Evolutionary conservation across 768 basidiomycete species (phyloP).

Genomic region (Coprinopsis sp.): DNA sequence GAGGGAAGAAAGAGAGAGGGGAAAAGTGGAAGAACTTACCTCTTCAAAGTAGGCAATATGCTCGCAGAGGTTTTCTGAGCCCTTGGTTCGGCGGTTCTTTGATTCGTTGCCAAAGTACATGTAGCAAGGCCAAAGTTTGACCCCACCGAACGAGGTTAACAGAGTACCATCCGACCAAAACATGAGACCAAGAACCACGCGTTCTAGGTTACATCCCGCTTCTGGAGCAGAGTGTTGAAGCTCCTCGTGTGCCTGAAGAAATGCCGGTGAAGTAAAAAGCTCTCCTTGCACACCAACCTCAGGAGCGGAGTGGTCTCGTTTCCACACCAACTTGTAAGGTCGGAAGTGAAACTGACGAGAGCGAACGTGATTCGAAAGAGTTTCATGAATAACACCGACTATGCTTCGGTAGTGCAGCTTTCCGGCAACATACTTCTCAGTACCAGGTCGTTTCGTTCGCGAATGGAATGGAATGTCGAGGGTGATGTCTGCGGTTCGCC

Average conservation of each 20-base stretch:
- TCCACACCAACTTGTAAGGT: background rate
- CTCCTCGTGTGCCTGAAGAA: slow-evolving; percentile 5
- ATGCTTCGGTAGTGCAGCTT: slow-evolving; percentile 1
- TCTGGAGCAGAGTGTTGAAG: background rate
- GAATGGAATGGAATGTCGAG: slow-evolving; percentile 1
- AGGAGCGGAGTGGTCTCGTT: too few species aligned
- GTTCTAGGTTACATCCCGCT: slow-evolving; percentile 2
- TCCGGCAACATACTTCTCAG: background rate
- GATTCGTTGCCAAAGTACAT: slow-evolving; percentile 29
- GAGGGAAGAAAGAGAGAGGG: too few species aligned
- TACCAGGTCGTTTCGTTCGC: background rate
- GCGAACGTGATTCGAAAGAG: background rate
- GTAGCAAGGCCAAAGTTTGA: slow-evolving; percentile 30
- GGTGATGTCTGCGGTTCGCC: background rate
- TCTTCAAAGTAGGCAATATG: slow-evolving; percentile 29
- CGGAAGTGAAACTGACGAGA: background rate
- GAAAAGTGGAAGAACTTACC: background rate
- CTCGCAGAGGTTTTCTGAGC: slow-evolving; percentile 19
- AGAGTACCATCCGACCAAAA: slow-evolving; percentile 26
- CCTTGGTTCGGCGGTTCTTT: slow-evolving; percentile 26
- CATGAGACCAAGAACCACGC: slow-evolving; percentile 20
- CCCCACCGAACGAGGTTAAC: slow-evolving; percentile 20
- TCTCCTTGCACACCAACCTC: too few species aligned
- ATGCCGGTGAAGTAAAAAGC: slow-evolving; percentile 7
- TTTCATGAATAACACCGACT: background rate